A percentile compares a stretch with the other conserved stretches of the same genome.
Conservation (phyloP, 148 eudicot genomes). For the Talinum fruticosum region DNA sequence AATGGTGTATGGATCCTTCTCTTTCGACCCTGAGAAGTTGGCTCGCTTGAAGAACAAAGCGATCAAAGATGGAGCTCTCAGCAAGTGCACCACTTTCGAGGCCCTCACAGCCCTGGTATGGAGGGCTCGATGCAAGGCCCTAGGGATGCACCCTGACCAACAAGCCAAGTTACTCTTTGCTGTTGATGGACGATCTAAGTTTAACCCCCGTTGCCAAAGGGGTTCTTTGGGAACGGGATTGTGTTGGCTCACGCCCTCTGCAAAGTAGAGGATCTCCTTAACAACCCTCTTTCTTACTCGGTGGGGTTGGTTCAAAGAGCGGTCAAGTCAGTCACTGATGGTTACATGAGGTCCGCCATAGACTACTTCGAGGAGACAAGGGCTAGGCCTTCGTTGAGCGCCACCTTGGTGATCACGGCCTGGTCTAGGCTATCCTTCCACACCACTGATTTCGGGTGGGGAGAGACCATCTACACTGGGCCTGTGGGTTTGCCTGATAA, state of each 20-base stretch:
- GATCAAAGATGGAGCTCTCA: constrained; percentile 25
- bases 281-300: constrained; percentile 34
- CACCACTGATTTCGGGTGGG: constrained; percentile 63
- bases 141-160: constrained; percentile 44
- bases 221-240: constrained; percentile 56
- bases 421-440: constrained; percentile 57
- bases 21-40: constrained; percentile 33
- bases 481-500: constrained; percentile 60
- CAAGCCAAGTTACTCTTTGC: constrained; percentile 52
- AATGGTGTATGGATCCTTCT: constrained; percentile 35
- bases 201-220: constrained; percentile 42
- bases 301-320: constrained; percentile 48
- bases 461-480: constrained; percentile 46
- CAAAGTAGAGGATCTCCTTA: constrained; percentile 37
- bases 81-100: constrained; percentile 55
- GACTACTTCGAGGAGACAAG: constrained; percentile 52
- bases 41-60: constrained; percentile 34
- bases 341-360: constrained; percentile 54
- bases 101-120: constrained; percentile 51
- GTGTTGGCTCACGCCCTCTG: constrained; percentile 41
- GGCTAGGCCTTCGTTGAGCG: constrained; percentile 46
- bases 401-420: constrained; percentile 51
- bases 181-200: constrained; percentile 50
- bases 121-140: constrained; percentile 41
- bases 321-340: constrained; percentile 35